These are phyloP conservation scores for Amylostereum areolatum DNA, from an alignment of 1,284 basidiomycete species.

Conservation along the genomic window DNA sequence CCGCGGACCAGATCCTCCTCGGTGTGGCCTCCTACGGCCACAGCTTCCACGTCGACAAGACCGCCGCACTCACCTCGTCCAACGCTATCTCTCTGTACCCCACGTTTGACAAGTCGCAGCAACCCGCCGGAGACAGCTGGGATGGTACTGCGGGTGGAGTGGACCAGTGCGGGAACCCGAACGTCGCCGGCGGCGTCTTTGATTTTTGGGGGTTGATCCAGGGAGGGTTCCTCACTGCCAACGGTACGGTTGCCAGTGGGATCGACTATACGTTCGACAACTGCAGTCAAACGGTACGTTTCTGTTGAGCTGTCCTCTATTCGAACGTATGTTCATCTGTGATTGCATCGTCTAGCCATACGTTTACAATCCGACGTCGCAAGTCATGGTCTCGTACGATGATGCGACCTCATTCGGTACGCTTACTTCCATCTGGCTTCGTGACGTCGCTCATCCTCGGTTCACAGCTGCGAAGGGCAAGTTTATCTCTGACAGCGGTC, in stretches of 20 bases:
- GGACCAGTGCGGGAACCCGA: conserved; percentile 33
- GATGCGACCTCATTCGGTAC: conserved; percentile 30
- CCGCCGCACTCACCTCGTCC: conserved; percentile 18
- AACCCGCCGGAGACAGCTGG: conserved; percentile 38
- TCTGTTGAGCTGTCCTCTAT: neutral
- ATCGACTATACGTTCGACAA: conserved; percentile 36
- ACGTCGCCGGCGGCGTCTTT: conserved; percentile 30
- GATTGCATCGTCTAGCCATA: conserved; percentile 30
- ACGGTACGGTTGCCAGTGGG: conserved; percentile 30
- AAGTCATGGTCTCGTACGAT: conserved; percentile 36
- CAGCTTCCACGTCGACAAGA: conserved; percentile 30
- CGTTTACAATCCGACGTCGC: conserved; percentile 34
- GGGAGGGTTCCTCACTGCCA: conserved; percentile 29
- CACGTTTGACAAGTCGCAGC: conserved; percentile 28
- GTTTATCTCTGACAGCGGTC: conserved; percentile 27
- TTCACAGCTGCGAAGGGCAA: conserved; percentile 24
- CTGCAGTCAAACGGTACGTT: conserved; percentile 43
- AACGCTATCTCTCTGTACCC: conserved; percentile 24
- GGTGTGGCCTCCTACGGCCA: conserved; percentile 58
- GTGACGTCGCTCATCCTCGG: conserved; percentile 1
- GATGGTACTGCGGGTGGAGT: conserved; percentile 23
- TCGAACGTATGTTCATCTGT: neutral
- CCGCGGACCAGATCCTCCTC: conserved; percentile 55
- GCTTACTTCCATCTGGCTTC: conserved; percentile 6
- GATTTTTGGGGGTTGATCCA: conserved; percentile 36